phyloP scores from a whole-genome alignment of 495 filamentous ascomycete species.

The Tuber magnatum region DNA sequence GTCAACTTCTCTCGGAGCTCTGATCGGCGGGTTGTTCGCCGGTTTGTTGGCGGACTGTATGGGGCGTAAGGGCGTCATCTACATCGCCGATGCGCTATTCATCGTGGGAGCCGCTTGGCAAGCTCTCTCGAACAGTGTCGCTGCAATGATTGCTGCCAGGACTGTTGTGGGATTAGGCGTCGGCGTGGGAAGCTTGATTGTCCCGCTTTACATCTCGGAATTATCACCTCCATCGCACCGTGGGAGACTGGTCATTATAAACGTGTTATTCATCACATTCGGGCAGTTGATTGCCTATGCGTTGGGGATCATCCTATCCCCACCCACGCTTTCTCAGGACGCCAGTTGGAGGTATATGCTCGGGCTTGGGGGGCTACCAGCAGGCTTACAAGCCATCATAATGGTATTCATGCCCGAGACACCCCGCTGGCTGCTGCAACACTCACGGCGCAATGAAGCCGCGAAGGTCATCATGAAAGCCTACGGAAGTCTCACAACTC shows the following conservation, averaged over 20 bases:
- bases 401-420: slow-evolving; percentile 71
- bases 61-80: slow-evolving; percentile 68
- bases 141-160: slow-evolving; percentile 68
- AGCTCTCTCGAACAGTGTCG: slow-evolving; percentile 56
- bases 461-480: slow-evolving; percentile 57
- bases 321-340: slow-evolving; percentile 45
- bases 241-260: slow-evolving; percentile 69
- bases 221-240: slow-evolving; percentile 66
- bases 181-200: slow-evolving; percentile 73
- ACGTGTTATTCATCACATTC: slow-evolving; percentile 70
- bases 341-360: slow-evolving; percentile 82
- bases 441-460: slow-evolving; percentile 54
- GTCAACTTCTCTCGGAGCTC: slow-evolving; percentile 69
- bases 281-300: slow-evolving; percentile 87
- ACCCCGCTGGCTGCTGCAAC: slow-evolving; percentile 76
- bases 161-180: slow-evolving; percentile 75
- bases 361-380: slow-evolving; percentile 72
- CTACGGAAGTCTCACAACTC: slow-evolving; percentile 45
- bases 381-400: slow-evolving; percentile 59
- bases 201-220: slow-evolving; percentile 82
- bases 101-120: slow-evolving; percentile 66
- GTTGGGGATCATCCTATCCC: slow-evolving; percentile 53
- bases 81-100: slow-evolving; percentile 74
- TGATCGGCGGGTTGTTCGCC: slow-evolving; percentile 67
- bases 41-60: slow-evolving; percentile 66